Conservation (phyloP, 768 basidiomycete species). For the Trametes meyenii region DNA sequence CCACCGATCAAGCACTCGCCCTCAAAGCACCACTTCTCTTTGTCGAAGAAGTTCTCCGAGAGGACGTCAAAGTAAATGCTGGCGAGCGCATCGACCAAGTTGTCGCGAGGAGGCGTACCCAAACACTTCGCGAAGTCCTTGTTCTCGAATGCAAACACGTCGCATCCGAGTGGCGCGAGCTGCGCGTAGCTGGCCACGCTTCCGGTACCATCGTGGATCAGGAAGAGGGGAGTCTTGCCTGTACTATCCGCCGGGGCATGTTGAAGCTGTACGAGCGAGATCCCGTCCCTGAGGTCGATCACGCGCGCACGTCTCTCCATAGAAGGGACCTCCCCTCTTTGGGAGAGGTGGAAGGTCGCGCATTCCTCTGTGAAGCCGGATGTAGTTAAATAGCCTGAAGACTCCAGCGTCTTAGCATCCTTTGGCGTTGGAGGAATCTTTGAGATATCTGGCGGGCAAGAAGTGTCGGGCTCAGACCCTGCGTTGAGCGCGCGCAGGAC, state of each 20-base stretch:
- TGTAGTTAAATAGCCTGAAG: no score
- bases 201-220: constrained; percentile 78
- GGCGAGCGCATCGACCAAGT: constrained; percentile 23
- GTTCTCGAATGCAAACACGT: constrained; percentile 65
- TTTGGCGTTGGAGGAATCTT: background rate
- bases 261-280: constrained; percentile 7
- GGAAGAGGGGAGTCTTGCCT: constrained; percentile 50
- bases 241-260: background rate
- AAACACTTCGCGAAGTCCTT: constrained; percentile 33
- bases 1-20: constrained; percentile 59
- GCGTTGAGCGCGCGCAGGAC: background rate
- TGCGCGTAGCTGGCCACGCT: constrained; percentile 50
- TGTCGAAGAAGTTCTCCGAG: background rate
- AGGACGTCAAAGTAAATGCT: constrained; percentile 26
- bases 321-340: background rate
- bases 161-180: constrained; percentile 47
- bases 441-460: constrained; percentile 22
- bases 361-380: background rate
- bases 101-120: background rate
- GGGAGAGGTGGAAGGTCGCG: background rate
- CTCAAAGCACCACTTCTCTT: constrained; percentile 30
- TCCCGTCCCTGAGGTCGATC: background rate
- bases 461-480: constrained; percentile 15
- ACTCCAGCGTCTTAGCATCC: background rate
- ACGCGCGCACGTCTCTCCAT: background rate